Conservation (phyloP, 2,329 filamentous ascomycete species). For the Sporothrix brasiliensis region DNA sequence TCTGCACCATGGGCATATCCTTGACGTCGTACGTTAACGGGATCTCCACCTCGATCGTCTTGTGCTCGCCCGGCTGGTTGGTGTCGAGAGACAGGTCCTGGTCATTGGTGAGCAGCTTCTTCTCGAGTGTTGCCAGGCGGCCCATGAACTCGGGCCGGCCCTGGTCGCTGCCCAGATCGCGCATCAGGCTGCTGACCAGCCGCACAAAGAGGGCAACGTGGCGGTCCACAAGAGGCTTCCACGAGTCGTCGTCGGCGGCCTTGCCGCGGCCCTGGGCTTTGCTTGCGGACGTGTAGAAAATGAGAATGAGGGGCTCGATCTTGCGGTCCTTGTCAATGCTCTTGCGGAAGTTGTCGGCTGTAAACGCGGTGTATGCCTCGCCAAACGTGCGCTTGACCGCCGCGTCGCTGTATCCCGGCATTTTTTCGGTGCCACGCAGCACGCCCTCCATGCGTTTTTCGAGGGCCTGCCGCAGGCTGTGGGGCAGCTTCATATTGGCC, state of each 20-base stretch:
- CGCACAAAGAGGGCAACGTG: conserved; percentile 94
- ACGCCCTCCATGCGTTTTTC: conserved; percentile 79
- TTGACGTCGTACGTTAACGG: conserved; percentile 90
- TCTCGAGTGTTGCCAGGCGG: conserved; percentile 80
- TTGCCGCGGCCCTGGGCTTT: conserved; percentile 80
- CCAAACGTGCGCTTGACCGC: conserved; percentile 91
- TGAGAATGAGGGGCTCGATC: conserved; percentile 88
- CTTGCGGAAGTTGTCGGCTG: conserved; percentile 83
- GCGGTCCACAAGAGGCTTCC: conserved; percentile 89
- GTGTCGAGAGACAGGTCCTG: conserved; percentile 76
- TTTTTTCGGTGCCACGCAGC: conserved; percentile 76
- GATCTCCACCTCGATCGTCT: conserved; percentile 77
- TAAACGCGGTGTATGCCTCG: conserved; percentile 90
- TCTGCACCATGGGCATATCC: conserved; percentile 92
- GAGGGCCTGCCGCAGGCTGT: conserved; percentile 56
- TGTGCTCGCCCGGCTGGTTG: conserved; percentile 61
- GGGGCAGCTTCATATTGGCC: conserved; percentile 63
- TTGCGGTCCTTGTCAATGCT: conserved; percentile 91
- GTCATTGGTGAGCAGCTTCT: conserved; percentile 90
- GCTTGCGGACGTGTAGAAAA: conserved; percentile 93
- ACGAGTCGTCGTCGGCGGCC: conserved; percentile 76
- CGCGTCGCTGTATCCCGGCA: conserved; percentile 89
- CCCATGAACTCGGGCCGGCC: conserved; percentile 83
- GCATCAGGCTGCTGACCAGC: conserved; percentile 76
- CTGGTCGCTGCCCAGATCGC: conserved; percentile 80